phyloP scores from a whole-genome alignment of 163 green algal genomes.

The Smithsoniella earleae region DNA sequence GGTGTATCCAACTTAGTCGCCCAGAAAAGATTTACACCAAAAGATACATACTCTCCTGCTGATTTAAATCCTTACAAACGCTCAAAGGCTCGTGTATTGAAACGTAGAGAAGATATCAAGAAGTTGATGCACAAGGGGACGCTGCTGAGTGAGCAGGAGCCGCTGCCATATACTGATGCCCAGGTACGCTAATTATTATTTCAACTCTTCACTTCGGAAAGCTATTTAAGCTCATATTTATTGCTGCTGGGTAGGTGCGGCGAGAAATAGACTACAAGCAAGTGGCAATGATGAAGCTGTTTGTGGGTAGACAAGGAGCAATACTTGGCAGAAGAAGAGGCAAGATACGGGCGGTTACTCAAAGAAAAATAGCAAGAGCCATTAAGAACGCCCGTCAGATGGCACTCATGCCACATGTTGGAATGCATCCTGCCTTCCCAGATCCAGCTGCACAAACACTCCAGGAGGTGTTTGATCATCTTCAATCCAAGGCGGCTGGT shows the following conservation, averaged over 20 bases:
- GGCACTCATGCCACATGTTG: conserved; percentile 27
- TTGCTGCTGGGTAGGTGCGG: not conserved
- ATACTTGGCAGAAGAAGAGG: conserved; percentile 1
- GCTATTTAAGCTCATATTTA: not conserved
- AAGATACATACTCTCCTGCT: conserved; percentile 19
- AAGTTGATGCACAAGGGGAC: conserved; percentile 28
- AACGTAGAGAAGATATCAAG: not conserved
- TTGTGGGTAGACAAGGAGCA: not conserved
- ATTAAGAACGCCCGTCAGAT: conserved; percentile 11
- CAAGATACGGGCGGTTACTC: conserved; percentile 8
- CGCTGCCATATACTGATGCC: not conserved
- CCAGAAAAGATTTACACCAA: not conserved
- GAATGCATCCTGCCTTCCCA: conserved; percentile 19
- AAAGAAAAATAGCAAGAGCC: conserved; percentile 5
- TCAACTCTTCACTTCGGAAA: not conserved
- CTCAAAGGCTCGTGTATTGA: not conserved
- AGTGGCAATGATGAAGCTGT: not conserved
- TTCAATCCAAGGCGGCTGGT: no score
- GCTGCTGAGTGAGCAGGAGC: not conserved
- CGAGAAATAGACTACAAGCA: conserved; percentile 17
- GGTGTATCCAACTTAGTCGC: not conserved
- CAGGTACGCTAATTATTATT: conserved; percentile 15
- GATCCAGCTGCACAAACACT: not conserved
- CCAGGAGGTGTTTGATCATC: conserved; percentile 25
- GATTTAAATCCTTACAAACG: conserved; percentile 27